phyloP scores from a whole-genome alignment of 768 basidiomycete species.

The Neoboletus subvelutipes region DNA sequence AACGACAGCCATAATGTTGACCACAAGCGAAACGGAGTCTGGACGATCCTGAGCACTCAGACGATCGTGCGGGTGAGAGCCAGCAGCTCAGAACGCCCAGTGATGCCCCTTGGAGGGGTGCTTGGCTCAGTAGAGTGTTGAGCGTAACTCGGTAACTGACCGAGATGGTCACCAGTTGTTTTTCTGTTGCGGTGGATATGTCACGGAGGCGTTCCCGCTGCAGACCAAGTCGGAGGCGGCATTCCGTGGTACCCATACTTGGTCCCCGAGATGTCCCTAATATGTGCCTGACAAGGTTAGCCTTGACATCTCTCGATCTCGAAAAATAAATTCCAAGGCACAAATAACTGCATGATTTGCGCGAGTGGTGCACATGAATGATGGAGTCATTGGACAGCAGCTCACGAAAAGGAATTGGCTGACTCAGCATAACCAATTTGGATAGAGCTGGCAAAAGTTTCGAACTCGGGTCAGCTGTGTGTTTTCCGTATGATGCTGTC shows the following conservation, averaged over 20 bases:
- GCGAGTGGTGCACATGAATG: neutral
- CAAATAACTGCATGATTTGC: neutral
- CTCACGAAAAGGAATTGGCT: constrained; percentile 2
- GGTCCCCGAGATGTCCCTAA: neutral
- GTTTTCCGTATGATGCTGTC: constrained; percentile 20
- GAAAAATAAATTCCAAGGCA: neutral
- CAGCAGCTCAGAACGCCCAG: neutral
- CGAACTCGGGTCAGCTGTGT: neutral
- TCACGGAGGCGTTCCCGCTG: neutral
- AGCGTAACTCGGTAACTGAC: neutral
- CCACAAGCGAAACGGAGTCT: constrained; percentile 8
- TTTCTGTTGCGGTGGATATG: too few relatives aligned
- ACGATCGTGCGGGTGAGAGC: neutral
- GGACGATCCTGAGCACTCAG: neutral
- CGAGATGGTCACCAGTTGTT: neutral
- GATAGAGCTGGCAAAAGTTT: neutral
- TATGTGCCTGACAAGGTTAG: neutral
- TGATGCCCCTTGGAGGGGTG: too few relatives aligned
- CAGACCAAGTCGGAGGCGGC: neutral
- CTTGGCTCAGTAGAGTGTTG: neutral
- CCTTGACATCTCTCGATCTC: neutral
- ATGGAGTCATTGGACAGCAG: too few relatives aligned
- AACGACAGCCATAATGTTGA: neutral
- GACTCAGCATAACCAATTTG: constrained; percentile 14
- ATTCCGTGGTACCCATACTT: neutral